These are phyloP conservation scores for Salix udensis DNA, from an alignment of 345 rosid genomes.

Conservation along the genomic window DNA sequence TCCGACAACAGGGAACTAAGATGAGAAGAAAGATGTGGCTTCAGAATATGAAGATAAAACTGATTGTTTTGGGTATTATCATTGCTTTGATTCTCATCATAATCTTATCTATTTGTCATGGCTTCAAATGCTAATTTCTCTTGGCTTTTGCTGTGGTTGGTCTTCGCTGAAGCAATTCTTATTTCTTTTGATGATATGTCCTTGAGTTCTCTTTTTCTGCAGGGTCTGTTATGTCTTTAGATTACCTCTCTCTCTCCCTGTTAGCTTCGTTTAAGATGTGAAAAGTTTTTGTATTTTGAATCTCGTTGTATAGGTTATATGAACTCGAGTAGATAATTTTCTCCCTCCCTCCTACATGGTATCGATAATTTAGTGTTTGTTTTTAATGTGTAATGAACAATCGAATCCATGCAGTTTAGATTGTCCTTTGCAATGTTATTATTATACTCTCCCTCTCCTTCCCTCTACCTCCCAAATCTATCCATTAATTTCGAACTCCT, in stretches of 20 bases:
- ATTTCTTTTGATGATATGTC: constrained; percentile 7
- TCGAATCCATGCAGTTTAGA: constrained; percentile 14
- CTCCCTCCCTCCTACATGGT: neutral
- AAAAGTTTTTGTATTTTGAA: constrained; percentile 26
- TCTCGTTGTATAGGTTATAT: constrained; percentile 35
- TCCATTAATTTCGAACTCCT: neutral
- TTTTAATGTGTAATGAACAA: constrained; percentile 12
- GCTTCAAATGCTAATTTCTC: constrained; percentile 57
- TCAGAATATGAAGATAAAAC: constrained; percentile 91
- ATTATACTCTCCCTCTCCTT: neutral
- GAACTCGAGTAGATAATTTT: constrained; percentile 26
- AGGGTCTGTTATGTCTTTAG: constrained; percentile 3
- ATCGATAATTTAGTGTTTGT: neutral
- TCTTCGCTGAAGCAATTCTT: constrained; percentile 16
- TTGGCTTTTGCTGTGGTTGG: constrained; percentile 14
- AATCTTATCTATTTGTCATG: constrained; percentile 66
- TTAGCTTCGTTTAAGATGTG: constrained; percentile 12
- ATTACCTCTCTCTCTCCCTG: neutral
- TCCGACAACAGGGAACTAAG: constrained; percentile 88
- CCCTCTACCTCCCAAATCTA: neutral
- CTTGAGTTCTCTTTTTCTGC: neutral
- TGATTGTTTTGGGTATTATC: constrained; percentile 67
- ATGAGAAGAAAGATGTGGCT: constrained; percentile 83
- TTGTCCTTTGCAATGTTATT: constrained; percentile 1
- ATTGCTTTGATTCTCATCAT: constrained; percentile 61